These are phyloP conservation scores for Claviceps digitariae DNA, from an alignment of 2,329 filamentous ascomycete species.

Conservation along the genomic window DNA sequence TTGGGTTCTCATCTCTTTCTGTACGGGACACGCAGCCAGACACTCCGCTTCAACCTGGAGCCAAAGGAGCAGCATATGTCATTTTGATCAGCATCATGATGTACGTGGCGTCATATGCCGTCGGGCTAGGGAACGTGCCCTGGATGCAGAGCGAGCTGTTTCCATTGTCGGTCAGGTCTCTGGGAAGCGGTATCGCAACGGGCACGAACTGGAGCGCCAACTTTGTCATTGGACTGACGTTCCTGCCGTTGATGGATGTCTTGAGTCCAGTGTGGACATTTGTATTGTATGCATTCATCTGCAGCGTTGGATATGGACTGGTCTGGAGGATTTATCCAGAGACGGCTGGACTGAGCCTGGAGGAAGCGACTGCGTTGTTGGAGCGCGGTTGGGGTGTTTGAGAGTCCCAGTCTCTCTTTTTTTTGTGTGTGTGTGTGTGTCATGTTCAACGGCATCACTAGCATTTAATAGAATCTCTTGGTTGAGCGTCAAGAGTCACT, in stretches of 20 bases:
- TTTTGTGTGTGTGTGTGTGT: too few relatives aligned
- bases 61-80: conserved; percentile 29
- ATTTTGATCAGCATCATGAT: conserved; percentile 66
- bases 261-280: conserved; percentile 68
- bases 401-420: neutral
- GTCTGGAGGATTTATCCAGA: conserved; percentile 75
- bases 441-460: too few relatives aligned
- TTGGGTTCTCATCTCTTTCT: conserved; percentile 56
- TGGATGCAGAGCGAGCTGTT: conserved; percentile 97
- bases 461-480: too few relatives aligned
- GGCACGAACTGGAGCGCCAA: conserved; percentile 82
- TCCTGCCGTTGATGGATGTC: conserved; percentile 72
- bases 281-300: conserved; percentile 62
- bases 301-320: conserved; percentile 49
- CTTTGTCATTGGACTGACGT: conserved; percentile 73
- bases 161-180: conserved; percentile 56
- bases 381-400: conserved; percentile 60
- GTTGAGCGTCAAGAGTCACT: too few relatives aligned
- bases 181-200: conserved; percentile 61
- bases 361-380: conserved; percentile 63
- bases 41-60: conserved; percentile 8
- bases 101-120: conserved; percentile 75
- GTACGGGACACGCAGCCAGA: conserved; percentile 17
- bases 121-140: conserved; percentile 81
- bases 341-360: conserved; percentile 66